Percentiles rank a stretch among this genome's conserved stretches.
phyloP scores from a whole-genome alignment of 768 basidiomycete genomes.

The Collybiopsis luxurians region DNA sequence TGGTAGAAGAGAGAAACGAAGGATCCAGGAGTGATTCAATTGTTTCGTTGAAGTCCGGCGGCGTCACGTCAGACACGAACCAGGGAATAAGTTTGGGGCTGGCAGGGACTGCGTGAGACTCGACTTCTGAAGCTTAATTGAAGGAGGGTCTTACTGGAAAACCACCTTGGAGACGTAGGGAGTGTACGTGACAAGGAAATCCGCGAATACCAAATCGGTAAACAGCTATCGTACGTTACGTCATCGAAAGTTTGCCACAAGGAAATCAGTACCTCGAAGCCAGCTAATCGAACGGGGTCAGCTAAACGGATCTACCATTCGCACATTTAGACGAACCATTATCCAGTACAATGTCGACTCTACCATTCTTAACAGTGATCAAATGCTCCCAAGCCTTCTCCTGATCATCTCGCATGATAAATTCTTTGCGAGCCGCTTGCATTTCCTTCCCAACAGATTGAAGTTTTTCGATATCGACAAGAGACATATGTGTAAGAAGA shows the following conservation, averaged over 20 bases:
- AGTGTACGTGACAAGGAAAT: slow-evolving; percentile 89
- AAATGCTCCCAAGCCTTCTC: slow-evolving; percentile 71
- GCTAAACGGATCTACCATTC: not conserved
- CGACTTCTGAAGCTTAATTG: not conserved
- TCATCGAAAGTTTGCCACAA: not conserved
- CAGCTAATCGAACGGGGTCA: slow-evolving; percentile 48
- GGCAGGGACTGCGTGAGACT: not conserved
- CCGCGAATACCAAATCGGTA: slow-evolving; percentile 91
- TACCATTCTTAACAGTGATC: slow-evolving; percentile 46
- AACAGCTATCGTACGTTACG: slow-evolving; percentile 57
- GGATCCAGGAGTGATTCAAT: slow-evolving; percentile 58
- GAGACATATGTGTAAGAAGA: slow-evolving; percentile 80
- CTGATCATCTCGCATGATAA: slow-evolving; percentile 85
- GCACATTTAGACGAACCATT: slow-evolving; percentile 54
- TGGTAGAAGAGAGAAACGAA: slow-evolving; percentile 49
- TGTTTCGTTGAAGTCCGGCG: slow-evolving; percentile 70
- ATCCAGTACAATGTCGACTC: slow-evolving; percentile 88
- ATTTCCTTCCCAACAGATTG: slow-evolving; percentile 84
- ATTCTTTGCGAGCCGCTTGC: slow-evolving; percentile 70
- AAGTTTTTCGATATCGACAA: slow-evolving; percentile 77
- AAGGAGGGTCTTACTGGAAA: slow-evolving; percentile 70
- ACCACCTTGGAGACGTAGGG: slow-evolving; percentile 78
- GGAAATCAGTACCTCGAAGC: slow-evolving; percentile 69
- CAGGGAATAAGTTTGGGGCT: slow-evolving; percentile 95
- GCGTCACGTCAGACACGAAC: slow-evolving; percentile 96